Conservation (phyloP, 768 basidiomycete species). For the Suillus hirtellus region DNA sequence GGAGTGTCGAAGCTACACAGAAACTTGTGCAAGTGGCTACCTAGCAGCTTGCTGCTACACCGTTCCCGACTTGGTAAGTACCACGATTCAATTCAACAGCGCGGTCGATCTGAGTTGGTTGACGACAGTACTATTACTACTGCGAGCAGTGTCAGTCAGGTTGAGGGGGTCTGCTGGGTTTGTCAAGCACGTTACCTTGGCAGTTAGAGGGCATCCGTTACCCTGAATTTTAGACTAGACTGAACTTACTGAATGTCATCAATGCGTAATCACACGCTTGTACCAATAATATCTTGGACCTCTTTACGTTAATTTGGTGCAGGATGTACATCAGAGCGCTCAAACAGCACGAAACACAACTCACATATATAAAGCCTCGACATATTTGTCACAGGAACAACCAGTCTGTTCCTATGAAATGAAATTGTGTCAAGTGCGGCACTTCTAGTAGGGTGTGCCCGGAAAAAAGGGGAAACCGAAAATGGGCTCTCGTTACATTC, state of each 20-base stretch:
- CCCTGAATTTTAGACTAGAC: background rate
- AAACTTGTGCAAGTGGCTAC: background rate
- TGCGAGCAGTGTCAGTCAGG: background rate
- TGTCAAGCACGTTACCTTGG: background rate
- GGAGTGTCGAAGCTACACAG: background rate
- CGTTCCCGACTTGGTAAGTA: background rate
- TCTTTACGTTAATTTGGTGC: background rate
- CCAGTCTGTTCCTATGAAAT: background rate
- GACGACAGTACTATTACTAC: background rate
- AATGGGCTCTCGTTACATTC: background rate
- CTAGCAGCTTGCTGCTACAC: background rate
- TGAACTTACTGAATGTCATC: background rate
- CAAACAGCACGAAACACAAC: background rate
- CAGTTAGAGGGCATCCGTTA: background rate
- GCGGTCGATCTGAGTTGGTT: background rate
- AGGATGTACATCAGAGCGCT: background rate
- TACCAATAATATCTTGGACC: background rate
- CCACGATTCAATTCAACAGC: background rate
- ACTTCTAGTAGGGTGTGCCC: background rate
- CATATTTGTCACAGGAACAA: background rate
- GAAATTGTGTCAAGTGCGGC: background rate
- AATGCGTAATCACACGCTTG: background rate
- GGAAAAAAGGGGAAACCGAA: background rate
- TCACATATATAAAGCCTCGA: background rate
- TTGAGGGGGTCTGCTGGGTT: background rate